Conservation (phyloP, 2,329 filamentous ascomycete species). For the Fusarium multiceps region DNA sequence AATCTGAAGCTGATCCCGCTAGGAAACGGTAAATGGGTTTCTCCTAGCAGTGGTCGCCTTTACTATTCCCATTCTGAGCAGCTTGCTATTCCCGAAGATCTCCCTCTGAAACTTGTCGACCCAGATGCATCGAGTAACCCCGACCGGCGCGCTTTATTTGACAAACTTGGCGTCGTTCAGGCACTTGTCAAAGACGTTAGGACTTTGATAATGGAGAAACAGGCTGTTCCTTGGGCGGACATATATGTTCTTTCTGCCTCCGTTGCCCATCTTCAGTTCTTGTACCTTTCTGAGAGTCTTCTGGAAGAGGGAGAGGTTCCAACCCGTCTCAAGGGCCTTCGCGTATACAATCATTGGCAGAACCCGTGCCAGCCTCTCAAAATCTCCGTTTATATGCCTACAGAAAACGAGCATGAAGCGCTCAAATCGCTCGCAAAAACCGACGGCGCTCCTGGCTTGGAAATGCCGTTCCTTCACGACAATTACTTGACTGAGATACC, state of each 20-base stretch:
- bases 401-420: conserved; percentile 23
- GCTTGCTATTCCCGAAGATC: conserved; percentile 18
- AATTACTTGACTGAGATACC: conserved; percentile 19
- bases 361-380: not conserved
- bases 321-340: not conserved
- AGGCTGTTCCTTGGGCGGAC: not conserved
- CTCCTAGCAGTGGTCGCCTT: conserved; percentile 1
- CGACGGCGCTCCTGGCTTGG: not conserved
- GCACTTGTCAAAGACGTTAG: conserved; percentile 19
- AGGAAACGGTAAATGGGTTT: conserved; percentile 29
- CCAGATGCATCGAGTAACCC: conserved; percentile 15
- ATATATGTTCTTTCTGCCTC: conserved; percentile 4
- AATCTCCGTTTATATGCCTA: conserved; percentile 26
- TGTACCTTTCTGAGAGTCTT: conserved; percentile 32
- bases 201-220: conserved; percentile 10
- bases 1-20: conserved; percentile 31
- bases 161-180: conserved; percentile 28
- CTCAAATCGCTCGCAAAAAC: conserved; percentile 7
- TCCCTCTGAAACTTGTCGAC: conserved; percentile 24
- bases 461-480: conserved; percentile 12
- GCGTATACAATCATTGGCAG: conserved; percentile 17
- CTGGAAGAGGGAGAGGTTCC: not conserved
- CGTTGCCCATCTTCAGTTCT: conserved; percentile 20
- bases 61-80: conserved; percentile 28
- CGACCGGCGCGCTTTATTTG: conserved; percentile 22